A percentile compares a stretch with the other conserved stretches of the same genome.
phyloP scores from a whole-genome alignment of 352 stramenopile genomes.

The Globisporangium abappressorium region DNA sequence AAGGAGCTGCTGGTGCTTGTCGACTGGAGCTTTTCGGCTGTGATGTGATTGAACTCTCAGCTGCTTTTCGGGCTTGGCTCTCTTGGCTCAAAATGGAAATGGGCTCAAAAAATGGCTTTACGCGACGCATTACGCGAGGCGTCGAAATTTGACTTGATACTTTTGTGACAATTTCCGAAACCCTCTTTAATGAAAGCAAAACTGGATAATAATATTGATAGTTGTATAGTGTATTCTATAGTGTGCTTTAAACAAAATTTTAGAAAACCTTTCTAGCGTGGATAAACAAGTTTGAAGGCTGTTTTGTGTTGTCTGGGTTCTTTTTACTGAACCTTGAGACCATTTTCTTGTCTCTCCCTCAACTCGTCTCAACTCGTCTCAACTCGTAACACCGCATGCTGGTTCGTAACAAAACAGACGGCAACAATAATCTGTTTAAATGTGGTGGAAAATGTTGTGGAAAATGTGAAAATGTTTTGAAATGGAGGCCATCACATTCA shows the following conservation, averaged over 20 bases:
- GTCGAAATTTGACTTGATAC: not conserved
- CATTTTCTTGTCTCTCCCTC: too few relatives aligned
- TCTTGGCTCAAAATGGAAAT: not conserved
- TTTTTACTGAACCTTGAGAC: not conserved
- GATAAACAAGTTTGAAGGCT: not conserved
- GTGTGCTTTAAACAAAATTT: not conserved
- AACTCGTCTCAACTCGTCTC: too few relatives aligned
- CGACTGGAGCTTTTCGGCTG: not conserved
- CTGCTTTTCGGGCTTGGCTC: not conserved
- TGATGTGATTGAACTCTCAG: not conserved
- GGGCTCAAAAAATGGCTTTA: slow-evolving; percentile 1
- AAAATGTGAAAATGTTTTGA: too few relatives aligned
- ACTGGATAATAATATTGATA: not conserved
- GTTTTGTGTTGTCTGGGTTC: not conserved
- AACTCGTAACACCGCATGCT: too few relatives aligned
- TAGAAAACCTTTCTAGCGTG: not conserved
- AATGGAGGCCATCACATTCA: too few relatives aligned
- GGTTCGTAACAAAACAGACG: too few relatives aligned
- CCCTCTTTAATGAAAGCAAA: not conserved
- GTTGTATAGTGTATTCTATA: not conserved
- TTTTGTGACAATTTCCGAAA: not conserved
- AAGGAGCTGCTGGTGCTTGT: not conserved
- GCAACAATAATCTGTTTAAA: too few relatives aligned
- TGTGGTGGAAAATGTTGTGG: too few relatives aligned
- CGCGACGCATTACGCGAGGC: not conserved